Evolutionary conservation across 2,329 filamentous ascomycete genomes (phyloP).

Genomic region (Colletotrichum sp.): DNA sequence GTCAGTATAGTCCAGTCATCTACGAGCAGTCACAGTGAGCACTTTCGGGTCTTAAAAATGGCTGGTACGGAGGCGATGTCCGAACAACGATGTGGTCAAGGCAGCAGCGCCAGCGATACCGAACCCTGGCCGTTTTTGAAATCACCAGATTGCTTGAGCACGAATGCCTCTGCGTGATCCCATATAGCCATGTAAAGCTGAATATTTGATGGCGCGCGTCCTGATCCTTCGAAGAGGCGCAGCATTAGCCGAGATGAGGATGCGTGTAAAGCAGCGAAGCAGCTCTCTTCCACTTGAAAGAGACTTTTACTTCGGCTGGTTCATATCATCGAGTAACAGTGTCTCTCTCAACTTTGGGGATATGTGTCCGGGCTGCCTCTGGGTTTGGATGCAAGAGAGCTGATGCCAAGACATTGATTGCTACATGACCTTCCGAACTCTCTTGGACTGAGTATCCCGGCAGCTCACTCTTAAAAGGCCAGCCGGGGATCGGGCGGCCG

Average conservation of each 20-base stretch:
- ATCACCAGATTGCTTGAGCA: neutral
- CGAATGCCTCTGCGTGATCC: neutral
- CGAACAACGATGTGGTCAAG: neutral
- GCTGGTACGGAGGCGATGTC: neutral
- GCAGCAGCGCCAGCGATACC: neutral
- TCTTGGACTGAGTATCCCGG: neutral
- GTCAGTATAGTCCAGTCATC: neutral
- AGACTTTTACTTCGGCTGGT: neutral
- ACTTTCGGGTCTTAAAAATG: neutral
- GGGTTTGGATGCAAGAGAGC: neutral
- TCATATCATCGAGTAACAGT: neutral
- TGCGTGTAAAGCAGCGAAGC: neutral
- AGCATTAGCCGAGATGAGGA: neutral
- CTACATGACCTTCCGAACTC: neutral
- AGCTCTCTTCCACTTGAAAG: neutral
- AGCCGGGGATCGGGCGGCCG: neutral
- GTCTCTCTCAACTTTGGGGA: neutral
- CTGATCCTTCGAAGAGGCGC: neutral
- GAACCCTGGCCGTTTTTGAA: neutral
- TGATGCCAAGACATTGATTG: neutral
- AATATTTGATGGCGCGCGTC: neutral
- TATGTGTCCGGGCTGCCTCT: neutral
- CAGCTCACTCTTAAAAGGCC: neutral
- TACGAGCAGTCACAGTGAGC: neutral
- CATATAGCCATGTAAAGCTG: neutral